These are phyloP conservation scores for Tulasnella sp. DNA, from an alignment of 768 basidiomycete species.

Conservation along the genomic window DNA sequence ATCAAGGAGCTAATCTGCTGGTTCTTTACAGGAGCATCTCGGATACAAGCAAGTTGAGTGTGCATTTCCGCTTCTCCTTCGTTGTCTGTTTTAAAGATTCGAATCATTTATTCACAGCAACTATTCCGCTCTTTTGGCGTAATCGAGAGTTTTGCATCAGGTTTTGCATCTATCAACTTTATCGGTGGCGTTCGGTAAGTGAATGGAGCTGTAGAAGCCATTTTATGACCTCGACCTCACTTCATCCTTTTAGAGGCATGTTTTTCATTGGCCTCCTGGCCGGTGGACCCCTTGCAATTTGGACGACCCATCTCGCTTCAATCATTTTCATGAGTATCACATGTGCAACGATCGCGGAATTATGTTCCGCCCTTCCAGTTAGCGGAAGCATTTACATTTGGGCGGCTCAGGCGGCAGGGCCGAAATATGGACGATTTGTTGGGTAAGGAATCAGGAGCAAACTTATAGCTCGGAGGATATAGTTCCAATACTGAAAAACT, in stretches of 20 bases:
- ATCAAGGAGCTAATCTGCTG: too few species aligned
- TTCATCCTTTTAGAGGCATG: neutral
- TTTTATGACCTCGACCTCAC: neutral
- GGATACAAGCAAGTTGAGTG: too few species aligned
- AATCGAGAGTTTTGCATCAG: constrained; percentile 21
- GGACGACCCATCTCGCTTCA: constrained; percentile 16
- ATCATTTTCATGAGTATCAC: constrained; percentile 20
- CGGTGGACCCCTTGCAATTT: constrained; percentile 21
- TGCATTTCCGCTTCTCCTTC: too few species aligned
- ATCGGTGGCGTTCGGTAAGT: constrained; percentile 16
- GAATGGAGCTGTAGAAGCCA: too few species aligned
- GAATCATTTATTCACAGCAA: constrained; percentile 14
- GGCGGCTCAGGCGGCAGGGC: constrained; percentile 26
- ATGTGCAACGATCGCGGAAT: constrained; percentile 24
- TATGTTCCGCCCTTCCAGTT: constrained; percentile 24
- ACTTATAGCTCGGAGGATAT: too few species aligned
- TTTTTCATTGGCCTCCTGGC: constrained; percentile 18
- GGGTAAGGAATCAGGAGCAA: constrained; percentile 15
- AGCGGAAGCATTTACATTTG: constrained; percentile 27
- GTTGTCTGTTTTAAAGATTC: too few species aligned
- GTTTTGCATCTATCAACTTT: constrained; percentile 22
- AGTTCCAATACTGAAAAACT: neutral
- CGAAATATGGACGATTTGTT: constrained; percentile 22
- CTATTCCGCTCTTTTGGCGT: constrained; percentile 21
- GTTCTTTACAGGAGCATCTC: too few species aligned